A percentile compares a stretch with the other conserved stretches of the same genome.
These are phyloP conservation scores for Malus hybrid DNA, from an alignment of 331 rosid genomes.

Conservation along the genomic window DNA sequence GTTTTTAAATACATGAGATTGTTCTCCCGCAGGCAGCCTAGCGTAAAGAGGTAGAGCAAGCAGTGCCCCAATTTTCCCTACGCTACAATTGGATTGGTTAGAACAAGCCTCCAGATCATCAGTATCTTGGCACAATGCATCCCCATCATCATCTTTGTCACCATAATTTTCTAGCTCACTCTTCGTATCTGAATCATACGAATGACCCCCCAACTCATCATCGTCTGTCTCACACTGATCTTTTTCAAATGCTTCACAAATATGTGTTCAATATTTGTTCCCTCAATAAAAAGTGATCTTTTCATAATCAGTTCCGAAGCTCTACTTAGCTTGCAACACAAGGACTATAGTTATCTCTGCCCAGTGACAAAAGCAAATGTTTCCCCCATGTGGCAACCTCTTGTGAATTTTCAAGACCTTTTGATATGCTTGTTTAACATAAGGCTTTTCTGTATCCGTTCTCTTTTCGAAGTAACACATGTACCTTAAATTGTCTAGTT, in stretches of 20 bases:
- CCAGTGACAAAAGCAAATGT: constrained; percentile 81
- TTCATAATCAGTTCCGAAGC: constrained; percentile 55
- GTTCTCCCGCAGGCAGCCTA: constrained; percentile 78
- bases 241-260: constrained; percentile 74
- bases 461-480: constrained; percentile 56
- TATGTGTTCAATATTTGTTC: constrained; percentile 43
- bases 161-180: constrained; percentile 53
- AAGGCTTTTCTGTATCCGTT: constrained; percentile 48
- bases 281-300: constrained; percentile 30
- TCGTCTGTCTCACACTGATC: constrained; percentile 29
- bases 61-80: constrained; percentile 24
- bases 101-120: not conserved
- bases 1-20: constrained; percentile 66
- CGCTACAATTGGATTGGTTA: too few relatives aligned
- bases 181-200: constrained; percentile 52
- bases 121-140: constrained; percentile 7
- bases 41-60: constrained; percentile 83
- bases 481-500: constrained; percentile 72
- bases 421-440: constrained; percentile 71
- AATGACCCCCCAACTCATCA: constrained; percentile 30
- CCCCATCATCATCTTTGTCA: constrained; percentile 12
- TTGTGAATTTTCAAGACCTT: constrained; percentile 83
- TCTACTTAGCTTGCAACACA: constrained; percentile 66
- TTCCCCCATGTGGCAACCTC: constrained; percentile 79
- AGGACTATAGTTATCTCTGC: constrained; percentile 66